Conservation (phyloP, 805 yeast genomes). For the Yarrowia deformans region DNA sequence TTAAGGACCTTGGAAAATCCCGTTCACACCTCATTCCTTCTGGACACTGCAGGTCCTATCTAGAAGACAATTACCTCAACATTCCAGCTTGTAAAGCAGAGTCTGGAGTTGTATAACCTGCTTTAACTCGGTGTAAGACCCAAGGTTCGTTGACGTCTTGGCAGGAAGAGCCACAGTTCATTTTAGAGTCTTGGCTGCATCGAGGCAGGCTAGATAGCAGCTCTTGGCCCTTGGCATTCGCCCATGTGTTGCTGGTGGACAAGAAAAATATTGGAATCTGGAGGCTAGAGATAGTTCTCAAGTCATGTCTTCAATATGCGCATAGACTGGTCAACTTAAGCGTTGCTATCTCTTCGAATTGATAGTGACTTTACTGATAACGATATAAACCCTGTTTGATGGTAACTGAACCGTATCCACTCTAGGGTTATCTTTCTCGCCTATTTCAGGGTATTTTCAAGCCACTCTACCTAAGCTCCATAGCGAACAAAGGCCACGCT, state of each 20-base stretch:
- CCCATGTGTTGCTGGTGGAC: neutral
- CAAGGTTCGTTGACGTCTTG: neutral
- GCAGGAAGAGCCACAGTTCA: constrained; percentile 6
- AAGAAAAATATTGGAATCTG: neutral
- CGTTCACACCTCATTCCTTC: neutral
- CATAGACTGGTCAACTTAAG: neutral
- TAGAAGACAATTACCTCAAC: constrained; percentile 11
- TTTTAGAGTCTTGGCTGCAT: constrained; percentile 31
- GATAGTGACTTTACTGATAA: constrained; percentile 10
- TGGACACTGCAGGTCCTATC: constrained; percentile 10
- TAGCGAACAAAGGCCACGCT: neutral
- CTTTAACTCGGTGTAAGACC: neutral
- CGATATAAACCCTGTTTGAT: constrained; percentile 13
- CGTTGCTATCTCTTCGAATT: constrained; percentile 5
- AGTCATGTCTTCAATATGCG: no score
- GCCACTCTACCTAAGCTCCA: constrained; percentile 38
- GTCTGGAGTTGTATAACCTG: neutral
- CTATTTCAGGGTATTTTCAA: constrained; percentile 23
- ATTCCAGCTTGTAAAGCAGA: constrained; percentile 8
- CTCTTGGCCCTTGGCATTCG: constrained; percentile 14
- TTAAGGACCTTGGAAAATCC: constrained; percentile 2
- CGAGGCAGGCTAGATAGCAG: constrained; percentile 1
- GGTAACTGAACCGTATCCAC: constrained; percentile 7
- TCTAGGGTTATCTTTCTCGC: constrained; percentile 11
- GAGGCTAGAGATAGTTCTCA: neutral